Percentiles rank a stretch among this genome's conserved stretches.
Evolutionary conservation across 805 yeast genomes (phyloP).

Genomic region (Kazachstania bromeliacearum): DNA sequence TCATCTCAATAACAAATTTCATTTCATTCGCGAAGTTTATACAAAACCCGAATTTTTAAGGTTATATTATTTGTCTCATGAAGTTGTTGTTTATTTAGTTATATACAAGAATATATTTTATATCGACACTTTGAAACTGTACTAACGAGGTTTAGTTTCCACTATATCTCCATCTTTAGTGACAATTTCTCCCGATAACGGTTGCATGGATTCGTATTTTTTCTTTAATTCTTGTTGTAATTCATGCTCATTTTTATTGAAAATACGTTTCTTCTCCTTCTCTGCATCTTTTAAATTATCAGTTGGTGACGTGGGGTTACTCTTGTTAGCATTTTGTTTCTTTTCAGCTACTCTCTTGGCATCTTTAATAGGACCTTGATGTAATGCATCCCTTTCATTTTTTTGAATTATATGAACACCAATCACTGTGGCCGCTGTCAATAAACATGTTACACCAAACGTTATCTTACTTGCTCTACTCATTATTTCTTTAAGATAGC

Average conservation of each 20-base stretch:
- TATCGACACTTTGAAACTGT: no score
- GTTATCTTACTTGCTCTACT: conserved; percentile 75
- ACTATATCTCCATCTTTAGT: no score
- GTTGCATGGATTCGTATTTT: conserved; percentile 51
- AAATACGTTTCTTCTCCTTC: conserved; percentile 37
- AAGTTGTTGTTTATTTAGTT: no score
- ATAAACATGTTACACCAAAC: conserved; percentile 45
- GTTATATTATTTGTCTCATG: no score
- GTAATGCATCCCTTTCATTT: conserved; percentile 58
- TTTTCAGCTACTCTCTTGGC: conserved; percentile 52
- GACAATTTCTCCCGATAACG: conserved; percentile 45
- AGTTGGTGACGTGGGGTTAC: conserved; percentile 14
- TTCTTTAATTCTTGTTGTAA: conserved; percentile 52
- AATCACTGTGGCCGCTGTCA: conserved; percentile 50
- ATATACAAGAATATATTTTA: no score
- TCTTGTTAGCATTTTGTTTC: conserved; percentile 4
- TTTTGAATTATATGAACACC: conserved; percentile 67
- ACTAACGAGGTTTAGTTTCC: no score
- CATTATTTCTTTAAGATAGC: conserved; percentile 34
- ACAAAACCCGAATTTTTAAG: no score
- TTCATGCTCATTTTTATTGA: conserved; percentile 57
- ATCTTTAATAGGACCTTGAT: conserved; percentile 80
- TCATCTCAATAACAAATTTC: no score
- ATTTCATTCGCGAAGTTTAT: no score
- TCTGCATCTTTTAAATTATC: conserved; percentile 10